Evolutionary conservation across 2,329 filamentous ascomycete genomes (phyloP), one percentile per base, ranked within the genome.

Genomic region (Berkeleyomyces rouxiae): DNA sequence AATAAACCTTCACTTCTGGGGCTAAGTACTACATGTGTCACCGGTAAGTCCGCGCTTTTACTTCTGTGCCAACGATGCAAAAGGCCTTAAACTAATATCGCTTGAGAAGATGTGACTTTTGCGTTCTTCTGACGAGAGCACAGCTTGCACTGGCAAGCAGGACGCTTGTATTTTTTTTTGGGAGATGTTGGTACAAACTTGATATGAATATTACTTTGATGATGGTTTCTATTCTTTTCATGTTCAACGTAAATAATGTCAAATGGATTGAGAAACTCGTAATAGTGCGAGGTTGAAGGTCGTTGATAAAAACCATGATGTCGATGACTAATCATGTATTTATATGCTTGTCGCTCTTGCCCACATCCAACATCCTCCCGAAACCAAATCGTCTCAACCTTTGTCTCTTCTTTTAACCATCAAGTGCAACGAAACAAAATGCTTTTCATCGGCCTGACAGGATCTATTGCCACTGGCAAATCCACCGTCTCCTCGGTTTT

Each of bases 401-500:
- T 39, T 13, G 7, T 37, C 10, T 55, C 39, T 2, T 39, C 16
- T 13, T n/a, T 16, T 13, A 39, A 31, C 23, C 9, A 31, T 39
- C 51, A 39, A 37, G 51, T 37, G 4, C 13, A 9, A 36, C 49
- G 6, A 55, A 7, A 39, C 49, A 62, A 33, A n/a, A 97, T 97
- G 93, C 82, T 97, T 58, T 84, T 99, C 70, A 90, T 99, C 69
- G 93, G 93, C 63, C 83, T 99, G 36, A 99, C 93, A 7, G 93
- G 93, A 72, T 96, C 91, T 65, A 97, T 99, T 71, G 93, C 93
- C 65, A 99, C 93, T 4, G 93, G 93, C 72, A 99, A 99, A 81
- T 96, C 92, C 55, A 99, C 92, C 67, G 90, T 96, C 62, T 96
- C 93, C 37, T 79, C 81, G 46, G 81, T 96, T 68, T 87, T 99